Percentiles rank a stretch among this genome's conserved stretches.
Evolutionary conservation across 208 protist genomes (phyloP).

Genomic region (Leishmania gerbilli): DNA sequence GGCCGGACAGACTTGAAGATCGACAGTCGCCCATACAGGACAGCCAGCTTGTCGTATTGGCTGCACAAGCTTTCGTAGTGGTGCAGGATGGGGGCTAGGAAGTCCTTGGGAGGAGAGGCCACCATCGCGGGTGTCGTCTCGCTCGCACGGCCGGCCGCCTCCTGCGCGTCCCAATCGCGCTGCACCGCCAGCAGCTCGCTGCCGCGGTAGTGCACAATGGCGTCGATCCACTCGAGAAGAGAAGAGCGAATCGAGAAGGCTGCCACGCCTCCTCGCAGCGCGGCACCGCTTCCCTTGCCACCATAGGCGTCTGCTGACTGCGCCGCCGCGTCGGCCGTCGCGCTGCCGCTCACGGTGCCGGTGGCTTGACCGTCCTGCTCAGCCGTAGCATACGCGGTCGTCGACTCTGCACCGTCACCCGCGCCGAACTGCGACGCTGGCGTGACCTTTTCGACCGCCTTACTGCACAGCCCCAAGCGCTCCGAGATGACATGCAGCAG

Average conservation of each 20-base stretch:
- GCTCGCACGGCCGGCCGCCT: background rate
- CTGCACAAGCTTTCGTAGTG: slow-evolving; percentile 69
- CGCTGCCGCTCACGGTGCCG: background rate
- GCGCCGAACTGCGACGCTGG: background rate
- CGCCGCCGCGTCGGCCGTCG: background rate
- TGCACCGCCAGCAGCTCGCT: slow-evolving; percentile 80
- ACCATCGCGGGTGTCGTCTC: slow-evolving; percentile 8
- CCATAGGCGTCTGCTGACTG: background rate
- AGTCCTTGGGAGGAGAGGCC: slow-evolving; percentile 63
- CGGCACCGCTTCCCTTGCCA: slow-evolving; percentile 4
- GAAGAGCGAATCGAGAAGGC: slow-evolving; percentile 61
- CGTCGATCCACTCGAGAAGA: slow-evolving; percentile 75
- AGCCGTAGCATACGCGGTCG: background rate
- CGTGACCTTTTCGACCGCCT: slow-evolving; percentile 18
- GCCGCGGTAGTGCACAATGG: slow-evolving; percentile 76
- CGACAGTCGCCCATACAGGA: slow-evolving; percentile 75
- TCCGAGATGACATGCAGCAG: slow-evolving; percentile 71
- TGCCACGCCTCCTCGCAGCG: slow-evolving; percentile 42
- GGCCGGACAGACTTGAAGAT: slow-evolving; percentile 83
- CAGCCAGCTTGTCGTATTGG: slow-evolving; percentile 71
- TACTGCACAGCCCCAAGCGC: slow-evolving; percentile 53
- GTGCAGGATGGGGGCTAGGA: slow-evolving; percentile 76
- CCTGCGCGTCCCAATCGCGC: slow-evolving; percentile 17
- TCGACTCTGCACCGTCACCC: background rate
- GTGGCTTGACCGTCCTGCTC: background rate